Evolutionary conservation across 2,329 filamentous ascomycete species (phyloP).

Genomic region (Pleoardoris graminearum): DNA sequence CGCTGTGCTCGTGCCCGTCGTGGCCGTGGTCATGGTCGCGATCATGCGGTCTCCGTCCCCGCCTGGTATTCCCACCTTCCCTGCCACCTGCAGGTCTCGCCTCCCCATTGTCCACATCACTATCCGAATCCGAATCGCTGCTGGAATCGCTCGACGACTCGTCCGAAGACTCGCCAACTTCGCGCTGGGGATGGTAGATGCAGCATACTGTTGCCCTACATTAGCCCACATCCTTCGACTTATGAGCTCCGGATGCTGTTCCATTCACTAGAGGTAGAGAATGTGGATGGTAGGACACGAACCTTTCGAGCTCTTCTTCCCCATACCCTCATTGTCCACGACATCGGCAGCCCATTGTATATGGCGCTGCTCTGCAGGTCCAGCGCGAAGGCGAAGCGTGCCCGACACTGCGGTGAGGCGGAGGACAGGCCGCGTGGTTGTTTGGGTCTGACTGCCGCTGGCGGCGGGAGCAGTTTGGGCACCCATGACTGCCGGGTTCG

Average conservation of each 20-base stretch:
- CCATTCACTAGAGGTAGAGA: neutral
- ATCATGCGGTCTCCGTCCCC: constrained; percentile 28
- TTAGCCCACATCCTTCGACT: constrained; percentile 13
- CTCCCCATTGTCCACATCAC: constrained; percentile 56
- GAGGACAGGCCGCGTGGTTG: constrained; percentile 36
- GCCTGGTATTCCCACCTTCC: constrained; percentile 23
- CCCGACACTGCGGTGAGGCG: constrained; percentile 41
- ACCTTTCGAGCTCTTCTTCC: constrained; percentile 95
- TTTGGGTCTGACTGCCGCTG: constrained; percentile 30
- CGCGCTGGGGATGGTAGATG: constrained; percentile 88
- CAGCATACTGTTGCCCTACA: constrained; percentile 78
- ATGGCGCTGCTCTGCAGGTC: constrained; percentile 55
- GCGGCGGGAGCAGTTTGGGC: constrained; percentile 23
- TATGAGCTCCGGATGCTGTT: constrained; percentile 2
- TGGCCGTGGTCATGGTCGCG: constrained; percentile 31
- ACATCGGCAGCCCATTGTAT: constrained; percentile 95
- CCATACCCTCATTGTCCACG: constrained; percentile 92
- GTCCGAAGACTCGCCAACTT: constrained; percentile 71
- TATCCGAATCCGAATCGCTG: constrained; percentile 55
- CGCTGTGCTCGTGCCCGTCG: constrained; percentile 40
- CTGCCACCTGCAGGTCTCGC: constrained; percentile 46
- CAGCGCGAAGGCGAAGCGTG: constrained; percentile 48
- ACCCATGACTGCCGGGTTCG: constrained; percentile 21
- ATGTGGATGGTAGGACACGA: constrained; percentile 8
- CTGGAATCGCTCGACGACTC: constrained; percentile 64